Evolutionary conservation across 495 filamentous ascomycete genomes (phyloP).

Genomic region (Podospora pseudopauciseta): DNA sequence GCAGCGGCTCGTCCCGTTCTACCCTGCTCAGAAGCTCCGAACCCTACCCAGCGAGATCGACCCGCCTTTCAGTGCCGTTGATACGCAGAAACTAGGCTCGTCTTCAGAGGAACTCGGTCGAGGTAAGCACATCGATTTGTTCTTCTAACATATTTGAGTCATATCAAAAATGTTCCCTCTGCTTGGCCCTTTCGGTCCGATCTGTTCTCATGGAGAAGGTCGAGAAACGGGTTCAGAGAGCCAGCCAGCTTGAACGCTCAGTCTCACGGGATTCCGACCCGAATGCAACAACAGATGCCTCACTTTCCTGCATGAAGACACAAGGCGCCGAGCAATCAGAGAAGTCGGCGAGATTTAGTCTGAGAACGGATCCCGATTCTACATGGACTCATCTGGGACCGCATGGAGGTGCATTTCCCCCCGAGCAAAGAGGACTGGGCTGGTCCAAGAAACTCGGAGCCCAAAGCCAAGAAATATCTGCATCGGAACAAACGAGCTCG

Average conservation of each 20-base stretch:
- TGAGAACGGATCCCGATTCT: conserved; percentile 27
- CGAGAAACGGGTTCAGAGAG: not conserved
- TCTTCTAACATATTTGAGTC: not conserved
- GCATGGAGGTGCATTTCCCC: not conserved
- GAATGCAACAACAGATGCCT: not conserved
- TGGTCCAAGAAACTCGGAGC: not conserved
- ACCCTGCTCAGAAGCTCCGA: not conserved
- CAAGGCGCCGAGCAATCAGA: conserved; percentile 22
- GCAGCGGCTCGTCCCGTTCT: not conserved
- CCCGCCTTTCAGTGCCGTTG: not conserved
- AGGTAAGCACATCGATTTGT: not conserved
- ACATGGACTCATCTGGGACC: conserved; percentile 4
- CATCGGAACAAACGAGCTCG: not conserved
- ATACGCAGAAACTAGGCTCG: not conserved
- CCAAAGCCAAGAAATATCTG: not conserved
- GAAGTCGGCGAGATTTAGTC: conserved; percentile 16
- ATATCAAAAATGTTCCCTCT: not conserved
- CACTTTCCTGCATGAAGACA: conserved; percentile 16
- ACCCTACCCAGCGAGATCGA: not conserved
- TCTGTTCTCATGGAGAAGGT: not conserved
- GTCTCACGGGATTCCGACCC: conserved; percentile 1
- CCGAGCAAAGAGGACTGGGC: not conserved
- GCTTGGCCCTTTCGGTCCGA: not conserved
- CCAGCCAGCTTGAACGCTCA: not conserved
- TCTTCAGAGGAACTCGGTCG: not conserved